Evolutionary conservation across 495 filamentous ascomycete species (phyloP).

Genomic region (Cryomyces minteri): DNA sequence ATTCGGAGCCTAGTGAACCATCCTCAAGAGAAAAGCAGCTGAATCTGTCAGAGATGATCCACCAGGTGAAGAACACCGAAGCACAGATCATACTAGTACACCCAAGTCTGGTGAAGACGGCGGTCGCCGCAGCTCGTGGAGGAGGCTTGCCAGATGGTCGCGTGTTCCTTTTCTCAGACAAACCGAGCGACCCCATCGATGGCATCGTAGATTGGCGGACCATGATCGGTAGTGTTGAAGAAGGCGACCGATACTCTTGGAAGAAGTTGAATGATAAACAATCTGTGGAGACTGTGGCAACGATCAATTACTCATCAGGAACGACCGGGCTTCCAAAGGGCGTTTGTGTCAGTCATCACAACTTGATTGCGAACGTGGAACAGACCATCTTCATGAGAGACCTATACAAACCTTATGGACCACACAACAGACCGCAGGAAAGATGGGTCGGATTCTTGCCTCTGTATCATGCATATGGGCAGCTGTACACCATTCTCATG

Average conservation of each 20-base stretch:
- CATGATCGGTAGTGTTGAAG: conserved; percentile 24
- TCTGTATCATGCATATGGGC: conserved; percentile 21
- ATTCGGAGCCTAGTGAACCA: neutral
- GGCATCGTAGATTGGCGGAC: conserved; percentile 30
- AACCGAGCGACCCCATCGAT: conserved; percentile 8
- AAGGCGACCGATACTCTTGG: conserved; percentile 28
- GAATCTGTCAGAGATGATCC: conserved; percentile 21
- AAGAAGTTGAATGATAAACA: conserved; percentile 20
- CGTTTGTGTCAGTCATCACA: conserved; percentile 18
- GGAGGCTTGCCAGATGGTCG: conserved; percentile 21
- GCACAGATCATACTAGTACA: conserved; percentile 20
- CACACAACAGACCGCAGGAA: conserved; percentile 12
- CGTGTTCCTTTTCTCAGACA: conserved; percentile 27
- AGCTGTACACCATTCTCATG: conserved; percentile 17
- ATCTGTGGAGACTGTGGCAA: conserved; percentile 24
- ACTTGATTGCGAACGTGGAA: conserved; percentile 17
- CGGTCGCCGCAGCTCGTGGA: conserved; percentile 22
- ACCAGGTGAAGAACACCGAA: conserved; percentile 25
- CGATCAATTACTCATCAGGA: conserved; percentile 28
- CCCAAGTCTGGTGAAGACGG: conserved; percentile 19
- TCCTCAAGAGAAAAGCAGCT: neutral
- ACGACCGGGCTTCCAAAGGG: conserved; percentile 21
- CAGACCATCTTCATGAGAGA: conserved; percentile 16
- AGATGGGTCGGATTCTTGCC: conserved; percentile 19
- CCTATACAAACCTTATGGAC: conserved; percentile 23